A percentile compares a stretch with the other conserved stretches of the same genome.
Evolutionary conservation across 2,329 filamentous ascomycete species (phyloP).

Genomic region (Allantophomopsis lycopodina): DNA sequence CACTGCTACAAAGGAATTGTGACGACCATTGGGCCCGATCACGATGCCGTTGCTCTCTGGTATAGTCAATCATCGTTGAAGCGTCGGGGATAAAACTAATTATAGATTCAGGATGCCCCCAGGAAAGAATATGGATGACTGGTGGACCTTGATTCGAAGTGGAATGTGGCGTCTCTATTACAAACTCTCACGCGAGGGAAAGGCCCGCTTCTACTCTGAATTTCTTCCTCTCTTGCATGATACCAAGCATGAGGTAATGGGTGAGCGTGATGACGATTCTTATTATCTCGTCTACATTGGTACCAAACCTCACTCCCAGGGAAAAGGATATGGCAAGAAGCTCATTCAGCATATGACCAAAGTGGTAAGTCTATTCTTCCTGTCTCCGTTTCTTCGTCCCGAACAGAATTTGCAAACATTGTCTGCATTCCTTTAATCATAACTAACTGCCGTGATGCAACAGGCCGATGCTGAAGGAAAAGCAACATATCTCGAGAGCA

Average conservation of each 20-base stretch:
- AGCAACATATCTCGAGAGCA: constrained; percentile 69
- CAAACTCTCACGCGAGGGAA: constrained; percentile 59
- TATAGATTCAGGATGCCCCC: constrained; percentile 51
- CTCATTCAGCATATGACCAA: constrained; percentile 57
- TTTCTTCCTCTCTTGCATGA: constrained; percentile 62
- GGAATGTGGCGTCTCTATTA: constrained; percentile 70
- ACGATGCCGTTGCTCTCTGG: constrained; percentile 70
- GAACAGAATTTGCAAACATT: background rate
- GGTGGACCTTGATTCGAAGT: constrained; percentile 56
- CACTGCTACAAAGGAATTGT: constrained; percentile 64
- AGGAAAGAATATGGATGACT: constrained; percentile 59
- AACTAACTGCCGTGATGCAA: background rate
- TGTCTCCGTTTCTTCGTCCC: background rate
- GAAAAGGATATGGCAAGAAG: constrained; percentile 59
- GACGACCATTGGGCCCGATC: constrained; percentile 60
- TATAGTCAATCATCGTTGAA: constrained; percentile 23
- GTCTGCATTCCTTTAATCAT: background rate
- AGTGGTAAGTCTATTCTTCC: constrained; percentile 29
- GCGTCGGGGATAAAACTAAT: no score
- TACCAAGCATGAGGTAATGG: constrained; percentile 57
- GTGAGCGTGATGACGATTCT: constrained; percentile 48
- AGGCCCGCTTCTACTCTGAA: constrained; percentile 62
- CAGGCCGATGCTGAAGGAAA: constrained; percentile 55
- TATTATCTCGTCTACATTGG: constrained; percentile 82
- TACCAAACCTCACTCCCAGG: constrained; percentile 54